Evolutionary conservation across 2,329 filamentous ascomycete species (phyloP), one percentile per base, ranked within the genome.

Genomic region (Rhexocercosporidium sp.): DNA sequence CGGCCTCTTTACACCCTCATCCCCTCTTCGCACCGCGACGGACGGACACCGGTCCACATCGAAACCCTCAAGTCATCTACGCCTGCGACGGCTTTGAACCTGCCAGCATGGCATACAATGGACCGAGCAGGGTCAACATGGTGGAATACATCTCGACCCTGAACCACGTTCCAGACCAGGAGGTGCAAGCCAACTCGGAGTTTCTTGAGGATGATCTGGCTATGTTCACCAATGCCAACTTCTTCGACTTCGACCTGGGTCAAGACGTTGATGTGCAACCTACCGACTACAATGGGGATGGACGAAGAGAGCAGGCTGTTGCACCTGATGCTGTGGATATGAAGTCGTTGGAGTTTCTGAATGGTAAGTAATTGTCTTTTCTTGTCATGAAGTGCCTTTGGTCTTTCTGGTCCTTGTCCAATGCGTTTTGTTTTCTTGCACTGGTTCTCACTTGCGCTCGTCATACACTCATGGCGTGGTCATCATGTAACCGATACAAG

Each of bases 111-210:
- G 86, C 84, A 78, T 94, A 89, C 85, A 89, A 86, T 80, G 90
- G 90, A 77, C 91, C 93, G 70, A 89, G 91, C 77, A 92, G 88
- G 74, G 91, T 92, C 76, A 97, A 97, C 79, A 92, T 97, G 81
- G 94, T 93, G 77, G 91, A 94, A 77, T 97, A 96, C 82, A 86
- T 97, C 72, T 91, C 92, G 75, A 91, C 94, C 73, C 85, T 97
- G 75, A 97, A 97, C 83, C 87, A 86, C 54, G 83, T 90, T 65
- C 86, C 86, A 1, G 83, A 89, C 69, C 83, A 90, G 69, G 88
- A 89, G 74, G 86, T 90, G 69, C 70, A 74, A 41, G 86, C 83
- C 62, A 77, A 85, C 31, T 81, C 84, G 66, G 81, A 84, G 66
- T 80, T 83, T 61, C 86, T 90, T 79, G 90, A 92, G 73, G 88